Percentiles rank a stretch among this genome's conserved stretches.
These are phyloP conservation scores for Hypoxylon trugodes DNA, from an alignment of 495 filamentous ascomycete genomes.

Conservation along the genomic window DNA sequence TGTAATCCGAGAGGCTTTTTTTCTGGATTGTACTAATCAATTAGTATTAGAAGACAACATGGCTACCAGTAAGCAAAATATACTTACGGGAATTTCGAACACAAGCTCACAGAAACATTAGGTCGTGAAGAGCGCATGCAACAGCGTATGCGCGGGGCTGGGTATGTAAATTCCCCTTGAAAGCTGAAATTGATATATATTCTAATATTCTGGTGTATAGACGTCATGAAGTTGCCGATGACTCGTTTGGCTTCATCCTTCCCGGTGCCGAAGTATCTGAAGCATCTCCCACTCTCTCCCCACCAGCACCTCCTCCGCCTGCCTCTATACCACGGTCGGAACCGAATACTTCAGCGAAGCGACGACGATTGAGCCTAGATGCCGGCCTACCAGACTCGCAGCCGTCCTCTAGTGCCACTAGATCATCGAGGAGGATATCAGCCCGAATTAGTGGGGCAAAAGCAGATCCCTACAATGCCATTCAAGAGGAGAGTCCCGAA, in stretches of 20 bases:
- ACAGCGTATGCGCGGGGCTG: constrained; percentile 60
- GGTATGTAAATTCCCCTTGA: constrained; percentile 40
- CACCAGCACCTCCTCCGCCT: constrained; percentile 7
- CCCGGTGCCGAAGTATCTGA: constrained; percentile 44
- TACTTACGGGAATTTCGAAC: background rate
- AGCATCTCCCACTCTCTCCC: constrained; percentile 20
- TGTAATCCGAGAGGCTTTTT: background rate
- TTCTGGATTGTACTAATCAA: background rate
- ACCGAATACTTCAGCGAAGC: constrained; percentile 54
- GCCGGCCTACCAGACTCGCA: constrained; percentile 28
- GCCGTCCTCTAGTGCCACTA: constrained; percentile 30
- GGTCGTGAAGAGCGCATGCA: constrained; percentile 59
- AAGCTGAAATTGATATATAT: background rate
- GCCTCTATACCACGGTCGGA: constrained; percentile 42
- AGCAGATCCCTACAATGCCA: constrained; percentile 19
- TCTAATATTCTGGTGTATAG: constrained; percentile 33
- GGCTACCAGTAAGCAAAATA: constrained; percentile 39
- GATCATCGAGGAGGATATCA: constrained; percentile 34
- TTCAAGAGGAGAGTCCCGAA: constrained; percentile 30
- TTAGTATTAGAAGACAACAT: constrained; percentile 4
- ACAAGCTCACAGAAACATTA: constrained; percentile 36
- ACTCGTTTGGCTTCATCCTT: constrained; percentile 55
- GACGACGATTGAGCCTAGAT: constrained; percentile 40
- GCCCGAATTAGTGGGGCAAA: constrained; percentile 27
- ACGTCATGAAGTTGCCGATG: constrained; percentile 56